phyloP scores from a whole-genome alignment of 108 stramenopile species.

The Schizochytrium sp. region DNA sequence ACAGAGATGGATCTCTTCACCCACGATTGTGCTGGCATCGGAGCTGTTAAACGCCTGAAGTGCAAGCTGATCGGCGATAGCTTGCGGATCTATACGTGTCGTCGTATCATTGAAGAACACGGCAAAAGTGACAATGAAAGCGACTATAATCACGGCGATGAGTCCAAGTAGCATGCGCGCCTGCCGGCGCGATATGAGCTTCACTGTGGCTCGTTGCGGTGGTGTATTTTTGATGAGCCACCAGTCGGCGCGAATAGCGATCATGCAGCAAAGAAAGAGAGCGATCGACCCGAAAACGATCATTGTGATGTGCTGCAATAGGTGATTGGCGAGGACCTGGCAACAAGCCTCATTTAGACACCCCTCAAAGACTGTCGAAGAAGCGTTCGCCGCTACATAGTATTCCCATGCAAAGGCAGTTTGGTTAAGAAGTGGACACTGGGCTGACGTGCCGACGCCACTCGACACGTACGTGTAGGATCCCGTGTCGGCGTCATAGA shows the following conservation, averaged over 20 bases:
- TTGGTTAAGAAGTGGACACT: neutral
- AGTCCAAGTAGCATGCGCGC: neutral
- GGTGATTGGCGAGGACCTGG: neutral
- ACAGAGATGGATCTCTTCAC: neutral
- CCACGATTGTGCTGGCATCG: neutral
- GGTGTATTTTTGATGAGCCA: neutral
- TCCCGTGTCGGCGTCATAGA: neutral
- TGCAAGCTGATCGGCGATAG: neutral
- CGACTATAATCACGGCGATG: neutral
- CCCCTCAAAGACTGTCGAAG: neutral
- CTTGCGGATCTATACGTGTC: no score
- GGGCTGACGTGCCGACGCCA: neutral
- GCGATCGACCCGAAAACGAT: neutral
- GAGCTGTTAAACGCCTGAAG: neutral
- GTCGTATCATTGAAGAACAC: neutral
- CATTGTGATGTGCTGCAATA: neutral
- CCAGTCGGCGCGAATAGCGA: neutral
- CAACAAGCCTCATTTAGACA: neutral
- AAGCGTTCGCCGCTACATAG: neutral
- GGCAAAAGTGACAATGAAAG: neutral
- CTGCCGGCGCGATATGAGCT: neutral
- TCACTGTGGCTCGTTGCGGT: neutral
- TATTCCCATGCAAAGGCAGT: slow-evolving; percentile 9
- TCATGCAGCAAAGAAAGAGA: neutral
- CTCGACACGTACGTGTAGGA: neutral